Base-by-base conservation (phyloP, 352 stramenopile species). In the Phytopythium chamaehyphon region DNA sequence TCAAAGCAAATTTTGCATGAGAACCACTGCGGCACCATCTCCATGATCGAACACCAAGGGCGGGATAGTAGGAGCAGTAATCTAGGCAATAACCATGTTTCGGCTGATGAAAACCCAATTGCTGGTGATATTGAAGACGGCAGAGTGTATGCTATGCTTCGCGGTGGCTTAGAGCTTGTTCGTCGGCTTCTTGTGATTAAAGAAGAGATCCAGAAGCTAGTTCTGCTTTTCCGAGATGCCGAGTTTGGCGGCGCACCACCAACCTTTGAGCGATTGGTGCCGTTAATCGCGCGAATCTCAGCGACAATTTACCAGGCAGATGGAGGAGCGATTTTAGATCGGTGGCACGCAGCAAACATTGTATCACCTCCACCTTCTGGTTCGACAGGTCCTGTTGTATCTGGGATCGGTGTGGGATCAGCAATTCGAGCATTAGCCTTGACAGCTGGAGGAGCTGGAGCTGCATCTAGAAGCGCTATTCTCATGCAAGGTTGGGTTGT, bases 401-500 rank as follows among this genome's bases (percentile, higher is more conserved):
- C 2, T 15, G 21, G 48, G 26, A 1, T 33, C 3, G 18, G 28
- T 12, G 0, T 21, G 4, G 37, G 26, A 6, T 26, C 18, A 2
- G 33, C 35, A 9, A 47, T 66, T 52, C 55, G 45, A 35, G 55
- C 40, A n/a, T 43, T 67, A 23, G 68, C 61, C 22, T 59, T 55
- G 43, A 60, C 66, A 39, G 42, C 64, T 54, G 57, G 50, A 49
- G 54, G 64, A 18, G 63, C 51, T 44, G 51, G 64, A 23, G 61
- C 54, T 37, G 55, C 62, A 53, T 64, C 54, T 46, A 44, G 51
- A 26, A 52, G 49, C 23, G 42, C 33, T 2, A 50, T 64, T 47
- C 16, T 79, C 24, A 60, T 73, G 49, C 55, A 77, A 38, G 74
- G 79, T 0, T 84, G 71, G 55, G 73, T 90, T 10, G 58, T 76